Percentiles rank a stretch among this genome's conserved stretches.
Conservation (phyloP, 306 rosid species). For the Carpinus fangiana region DNA sequence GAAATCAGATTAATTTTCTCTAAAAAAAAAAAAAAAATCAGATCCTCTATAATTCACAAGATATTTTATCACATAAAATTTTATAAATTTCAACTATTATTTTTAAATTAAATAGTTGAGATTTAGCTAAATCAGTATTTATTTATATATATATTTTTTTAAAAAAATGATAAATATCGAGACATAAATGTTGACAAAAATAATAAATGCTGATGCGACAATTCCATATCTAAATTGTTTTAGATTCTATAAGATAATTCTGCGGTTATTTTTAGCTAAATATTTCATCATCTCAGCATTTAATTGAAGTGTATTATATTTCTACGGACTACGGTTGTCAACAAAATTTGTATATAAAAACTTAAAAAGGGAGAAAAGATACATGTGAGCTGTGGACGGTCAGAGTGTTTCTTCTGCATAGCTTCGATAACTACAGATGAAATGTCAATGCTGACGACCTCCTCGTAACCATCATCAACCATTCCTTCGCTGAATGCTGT, state of each 20-base stretch:
- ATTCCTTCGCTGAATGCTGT: conserved; percentile 75
- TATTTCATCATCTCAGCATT: no score
- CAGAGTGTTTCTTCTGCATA: conserved; percentile 58
- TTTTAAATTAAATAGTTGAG: neutral
- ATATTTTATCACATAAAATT: no score
- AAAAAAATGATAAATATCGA: no score
- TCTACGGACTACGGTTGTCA: neutral
- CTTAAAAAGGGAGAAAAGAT: conserved; percentile 14
- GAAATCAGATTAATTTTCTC: no score
- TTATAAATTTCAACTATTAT: neutral
- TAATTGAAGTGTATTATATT: no score
- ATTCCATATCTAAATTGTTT: no score
- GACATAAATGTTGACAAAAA: no score
- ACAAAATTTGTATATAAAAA: neutral
- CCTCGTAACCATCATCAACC: conserved; percentile 73
- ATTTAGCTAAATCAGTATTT: neutral
- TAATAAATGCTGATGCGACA: neutral
- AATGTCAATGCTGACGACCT: conserved; percentile 76
- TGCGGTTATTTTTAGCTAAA: no score
- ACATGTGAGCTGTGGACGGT: conserved; percentile 64
- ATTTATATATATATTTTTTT: no score
- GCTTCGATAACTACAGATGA: conserved; percentile 73
- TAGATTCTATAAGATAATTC: no score
- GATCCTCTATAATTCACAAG: no score
- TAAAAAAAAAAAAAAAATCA: no score